These are phyloP conservation scores for Apiotrichum sp. DNA, from an alignment of 1,284 basidiomycete genomes.

Conservation along the genomic window DNA sequence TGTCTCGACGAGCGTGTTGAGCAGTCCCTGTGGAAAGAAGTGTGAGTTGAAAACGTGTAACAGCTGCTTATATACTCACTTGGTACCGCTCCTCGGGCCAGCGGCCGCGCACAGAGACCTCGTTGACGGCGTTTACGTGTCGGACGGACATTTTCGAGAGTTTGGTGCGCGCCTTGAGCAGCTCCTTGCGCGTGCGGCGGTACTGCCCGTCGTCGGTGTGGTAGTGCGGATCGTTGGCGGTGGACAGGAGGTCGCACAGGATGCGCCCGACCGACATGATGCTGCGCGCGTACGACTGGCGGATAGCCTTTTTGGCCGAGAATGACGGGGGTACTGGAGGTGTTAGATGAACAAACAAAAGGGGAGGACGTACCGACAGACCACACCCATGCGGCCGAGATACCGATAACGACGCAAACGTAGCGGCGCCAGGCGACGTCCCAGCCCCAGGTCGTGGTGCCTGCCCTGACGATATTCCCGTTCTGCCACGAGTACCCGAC, in stretches of 20 bases:
- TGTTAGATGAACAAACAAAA: too few species aligned
- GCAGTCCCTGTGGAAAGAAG: conserved; percentile 24
- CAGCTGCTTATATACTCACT: too few species aligned
- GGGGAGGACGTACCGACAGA: conserved; percentile 24
- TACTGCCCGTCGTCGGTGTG: conserved; percentile 21
- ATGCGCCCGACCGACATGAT: conserved; percentile 46
- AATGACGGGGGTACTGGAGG: conserved; percentile 46
- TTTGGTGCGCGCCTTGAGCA: conserved; percentile 37
- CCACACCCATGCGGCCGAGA: conserved; percentile 41
- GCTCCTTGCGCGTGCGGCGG: conserved; percentile 25
- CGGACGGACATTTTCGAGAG: conserved; percentile 36
- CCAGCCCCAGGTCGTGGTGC: conserved; percentile 46
- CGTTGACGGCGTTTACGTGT: conserved; percentile 42
- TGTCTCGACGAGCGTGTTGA: conserved; percentile 37
- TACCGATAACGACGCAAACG: conserved; percentile 42
- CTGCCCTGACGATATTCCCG: conserved; percentile 35
- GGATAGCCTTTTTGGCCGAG: conserved; percentile 44
- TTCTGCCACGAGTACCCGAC: conserved; percentile 56
- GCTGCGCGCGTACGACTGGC: conserved; percentile 43
- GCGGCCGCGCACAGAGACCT: conserved; percentile 42
- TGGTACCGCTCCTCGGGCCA: conserved; percentile 45
- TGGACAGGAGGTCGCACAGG: conserved; percentile 46
- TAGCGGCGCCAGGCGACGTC: conserved; percentile 50
- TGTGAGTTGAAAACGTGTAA: too few species aligned
- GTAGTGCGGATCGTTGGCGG: conserved; percentile 39